phyloP scores from a whole-genome alignment of 345 rosid species.

The Sisymbrium irio region DNA sequence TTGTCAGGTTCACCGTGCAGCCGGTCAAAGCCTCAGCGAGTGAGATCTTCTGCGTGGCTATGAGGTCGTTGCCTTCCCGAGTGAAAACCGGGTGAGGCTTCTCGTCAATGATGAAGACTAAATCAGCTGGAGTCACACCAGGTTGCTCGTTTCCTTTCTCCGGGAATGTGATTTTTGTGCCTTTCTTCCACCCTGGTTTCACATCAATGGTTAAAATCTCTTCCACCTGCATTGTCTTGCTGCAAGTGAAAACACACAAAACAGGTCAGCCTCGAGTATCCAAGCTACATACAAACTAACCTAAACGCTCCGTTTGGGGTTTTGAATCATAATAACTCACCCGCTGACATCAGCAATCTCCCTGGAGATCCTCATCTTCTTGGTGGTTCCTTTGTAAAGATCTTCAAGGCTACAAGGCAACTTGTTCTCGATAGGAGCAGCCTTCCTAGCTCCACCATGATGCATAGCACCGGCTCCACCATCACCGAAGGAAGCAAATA shows the following conservation, averaged over 20 bases:
- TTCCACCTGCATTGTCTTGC: constrained; percentile 46
- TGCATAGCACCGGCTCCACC: constrained; percentile 54
- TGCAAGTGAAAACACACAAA: constrained; percentile 19
- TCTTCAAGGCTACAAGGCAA: constrained; percentile 65
- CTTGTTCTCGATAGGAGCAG: constrained; percentile 46
- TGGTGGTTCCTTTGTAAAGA: constrained; percentile 54
- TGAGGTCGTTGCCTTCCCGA: constrained; percentile 57
- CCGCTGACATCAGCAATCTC: constrained; percentile 55
- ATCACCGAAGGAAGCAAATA: constrained; percentile 53
- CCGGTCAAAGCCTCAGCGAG: constrained; percentile 60
- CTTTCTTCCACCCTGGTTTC: constrained; percentile 58
- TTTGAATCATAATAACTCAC: constrained; percentile 30
- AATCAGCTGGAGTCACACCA: constrained; percentile 43
- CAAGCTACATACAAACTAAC: neutral
- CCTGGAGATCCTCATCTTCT: constrained; percentile 62
- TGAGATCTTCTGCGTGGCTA: constrained; percentile 43
- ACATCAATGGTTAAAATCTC: constrained; percentile 49
- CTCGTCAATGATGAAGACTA: constrained; percentile 55
- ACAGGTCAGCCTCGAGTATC: neutral
- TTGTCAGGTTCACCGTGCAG: constrained; percentile 42
- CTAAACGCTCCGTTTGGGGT: neutral
- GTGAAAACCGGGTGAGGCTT: constrained; percentile 58
- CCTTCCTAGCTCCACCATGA: constrained; percentile 43
- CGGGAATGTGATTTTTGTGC: constrained; percentile 53
- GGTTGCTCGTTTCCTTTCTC: constrained; percentile 58